phyloP scores from a whole-genome alignment of 495 filamentous ascomycete species.

The Trichoderma gamsii region DNA sequence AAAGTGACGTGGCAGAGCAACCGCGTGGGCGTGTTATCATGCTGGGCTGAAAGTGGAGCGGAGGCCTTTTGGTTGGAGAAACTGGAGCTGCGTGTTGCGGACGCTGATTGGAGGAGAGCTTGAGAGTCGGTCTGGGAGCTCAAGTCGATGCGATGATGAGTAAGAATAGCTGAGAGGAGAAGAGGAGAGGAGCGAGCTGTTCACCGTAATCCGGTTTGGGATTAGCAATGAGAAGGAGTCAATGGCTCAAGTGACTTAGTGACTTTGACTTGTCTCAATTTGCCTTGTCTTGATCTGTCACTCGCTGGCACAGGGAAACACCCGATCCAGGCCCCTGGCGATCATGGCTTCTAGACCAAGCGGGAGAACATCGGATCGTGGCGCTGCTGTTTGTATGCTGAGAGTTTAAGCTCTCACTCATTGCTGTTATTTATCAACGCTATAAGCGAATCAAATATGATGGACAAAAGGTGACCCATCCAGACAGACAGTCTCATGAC shows the following conservation, averaged over 20 bases:
- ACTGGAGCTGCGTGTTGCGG: not conserved
- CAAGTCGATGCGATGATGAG: no score
- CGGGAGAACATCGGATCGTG: no score
- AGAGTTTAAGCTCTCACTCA: no score
- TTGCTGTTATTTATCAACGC: not conserved
- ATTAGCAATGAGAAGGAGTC: not conserved
- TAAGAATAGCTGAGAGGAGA: not conserved
- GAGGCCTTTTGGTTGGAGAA: conserved; percentile 2
- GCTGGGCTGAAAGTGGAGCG: not conserved
- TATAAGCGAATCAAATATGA: no score
- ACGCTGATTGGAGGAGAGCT: not conserved
- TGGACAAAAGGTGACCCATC: not conserved
- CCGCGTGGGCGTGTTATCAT: not conserved
- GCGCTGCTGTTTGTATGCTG: no score
- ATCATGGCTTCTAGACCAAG: no score
- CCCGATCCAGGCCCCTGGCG: no score
- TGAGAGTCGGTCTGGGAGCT: not conserved
- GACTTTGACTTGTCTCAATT: no score
- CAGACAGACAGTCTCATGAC: not conserved
- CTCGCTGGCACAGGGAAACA: no score
- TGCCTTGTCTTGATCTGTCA: no score
- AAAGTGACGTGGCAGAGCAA: conserved; percentile 7
- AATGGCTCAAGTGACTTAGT: not conserved
- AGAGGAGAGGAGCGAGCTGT: not conserved
- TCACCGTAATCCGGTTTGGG: not conserved